Evolutionary conservation across 352 stramenopile genomes (phyloP), one percentile per base, ranked within the genome.

Genomic region (Pythium grandisporangium): DNA sequence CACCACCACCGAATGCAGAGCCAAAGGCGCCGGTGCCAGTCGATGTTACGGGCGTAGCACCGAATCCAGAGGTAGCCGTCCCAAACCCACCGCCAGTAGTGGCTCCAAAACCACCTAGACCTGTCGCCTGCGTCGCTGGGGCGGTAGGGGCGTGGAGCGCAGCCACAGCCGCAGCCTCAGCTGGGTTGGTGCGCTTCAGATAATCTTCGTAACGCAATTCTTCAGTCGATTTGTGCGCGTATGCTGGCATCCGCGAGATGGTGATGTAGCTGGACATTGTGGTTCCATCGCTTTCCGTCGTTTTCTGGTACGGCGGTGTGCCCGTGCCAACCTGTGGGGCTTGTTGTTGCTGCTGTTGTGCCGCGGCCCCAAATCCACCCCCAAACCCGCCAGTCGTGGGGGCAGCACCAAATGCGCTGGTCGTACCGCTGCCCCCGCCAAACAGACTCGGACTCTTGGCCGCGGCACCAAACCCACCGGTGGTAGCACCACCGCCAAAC

Each of bases 121-220:
- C 42, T 4, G 56, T 33, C 11, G 34, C 32, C n/a, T 30, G 42
- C 13, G 56, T 39, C 2, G 43, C 48, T 32, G 58, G 35, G n/a
- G n/a, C n/a, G n/a, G n/a, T n/a, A n/a, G 60, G 52, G 2, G 46
- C 55, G 37, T 61, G 52, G 36, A 51, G 14, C 2, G 58, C 54
- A 4, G 58, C 58, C 13, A 54, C 35, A 22, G 39, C 34, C 26
- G 40, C 27, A 4, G 51, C 51, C 36, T 53, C 19, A 8, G 62
- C 59, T 8, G 75, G 71, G 47, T 89, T 70, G 6, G 66, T 82
- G 29, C 70, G 70, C 58, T 89, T 89, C 36, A 86, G 43, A 30
- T 87, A 87, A 26, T 90, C 77, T 64, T 87, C 77, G 30, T 72
- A 85, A 8, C 76, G 72, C 7, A 89, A 52, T 40, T 89, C 76